Percentiles rank a stretch among this genome's conserved stretches.
phyloP scores from a whole-genome alignment of 2,329 filamentous ascomycete genomes.

The Ophiocordyceps sinensis region DNA sequence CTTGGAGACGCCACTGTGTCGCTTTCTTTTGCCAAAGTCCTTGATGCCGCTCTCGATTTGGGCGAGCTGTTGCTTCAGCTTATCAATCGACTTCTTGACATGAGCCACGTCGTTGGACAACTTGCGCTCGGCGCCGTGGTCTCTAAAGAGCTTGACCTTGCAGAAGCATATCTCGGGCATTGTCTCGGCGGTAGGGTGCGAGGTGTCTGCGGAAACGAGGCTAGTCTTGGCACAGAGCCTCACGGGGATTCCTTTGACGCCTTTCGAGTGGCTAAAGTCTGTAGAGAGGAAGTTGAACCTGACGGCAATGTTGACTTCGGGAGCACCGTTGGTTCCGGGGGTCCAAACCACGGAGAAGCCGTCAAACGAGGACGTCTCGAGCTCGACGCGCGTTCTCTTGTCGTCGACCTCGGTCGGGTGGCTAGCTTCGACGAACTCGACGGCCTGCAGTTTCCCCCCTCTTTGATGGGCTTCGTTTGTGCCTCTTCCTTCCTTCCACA shows the following conservation, averaged over 20 bases:
- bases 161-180: conserved; percentile 72
- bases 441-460: conserved; percentile 81
- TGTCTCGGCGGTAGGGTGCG: conserved; percentile 28
- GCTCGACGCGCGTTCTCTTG: conserved; percentile 52
- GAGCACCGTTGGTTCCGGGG: conserved; percentile 48
- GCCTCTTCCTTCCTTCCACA: conserved; percentile 95
- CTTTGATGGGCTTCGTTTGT: conserved; percentile 89
- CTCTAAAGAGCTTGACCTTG: conserved; percentile 93
- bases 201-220: conserved; percentile 38
- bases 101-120: conserved; percentile 89
- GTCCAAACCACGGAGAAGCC: conserved; percentile 89
- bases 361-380: conserved; percentile 74
- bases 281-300: conserved; percentile 98
- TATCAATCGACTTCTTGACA: conserved; percentile 93
- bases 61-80: conserved; percentile 82
- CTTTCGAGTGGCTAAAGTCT: conserved; percentile 97
- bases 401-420: conserved; percentile 47
- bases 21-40: conserved; percentile 51
- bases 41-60: conserved; percentile 58
- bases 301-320: conserved; percentile 77
- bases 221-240: conserved; percentile 85
- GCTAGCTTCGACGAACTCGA: conserved; percentile 71
- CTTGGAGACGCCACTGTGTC: conserved; percentile 34
- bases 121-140: conserved; percentile 90
- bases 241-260: conserved; percentile 94